Evolutionary conservation across 2,329 filamentous ascomycete species (phyloP).

Genomic region (Aspergillus aculeatus): DNA sequence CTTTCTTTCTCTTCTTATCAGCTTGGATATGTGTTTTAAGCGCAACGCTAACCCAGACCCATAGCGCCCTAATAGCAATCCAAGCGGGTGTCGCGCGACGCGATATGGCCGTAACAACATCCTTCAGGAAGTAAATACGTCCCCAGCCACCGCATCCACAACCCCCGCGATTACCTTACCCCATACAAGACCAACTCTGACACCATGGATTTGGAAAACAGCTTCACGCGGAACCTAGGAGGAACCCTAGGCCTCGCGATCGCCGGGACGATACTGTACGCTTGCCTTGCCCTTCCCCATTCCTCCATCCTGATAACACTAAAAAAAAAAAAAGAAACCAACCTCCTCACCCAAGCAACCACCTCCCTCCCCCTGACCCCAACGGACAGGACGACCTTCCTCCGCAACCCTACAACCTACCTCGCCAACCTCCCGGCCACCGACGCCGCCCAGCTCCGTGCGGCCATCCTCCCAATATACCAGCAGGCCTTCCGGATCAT

Average conservation of each 20-base stretch:
- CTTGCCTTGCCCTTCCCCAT: background rate
- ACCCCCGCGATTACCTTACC: too few relatives aligned
- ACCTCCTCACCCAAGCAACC: constrained; percentile 28
- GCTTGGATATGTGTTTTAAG: too few relatives aligned
- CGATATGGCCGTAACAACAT: constrained; percentile 44
- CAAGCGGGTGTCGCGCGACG: constrained; percentile 41
- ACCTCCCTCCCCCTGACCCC: constrained; percentile 24
- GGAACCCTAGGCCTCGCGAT: constrained; percentile 43
- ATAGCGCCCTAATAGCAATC: constrained; percentile 36
- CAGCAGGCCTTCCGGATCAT: constrained; percentile 41
- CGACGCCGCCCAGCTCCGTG: constrained; percentile 27
- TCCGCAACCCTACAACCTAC: constrained; percentile 32
- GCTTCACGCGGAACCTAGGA: constrained; percentile 44
- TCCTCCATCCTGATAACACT: background rate
- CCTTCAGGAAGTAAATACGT: constrained; percentile 33
- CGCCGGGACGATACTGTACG: constrained; percentile 43
- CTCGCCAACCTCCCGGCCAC: constrained; percentile 26
- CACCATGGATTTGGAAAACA: constrained; percentile 9
- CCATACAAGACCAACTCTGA: too few relatives aligned
- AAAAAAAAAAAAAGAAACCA: constrained; percentile 25
- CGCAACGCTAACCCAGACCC: too few relatives aligned
- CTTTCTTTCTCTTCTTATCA: too few relatives aligned
- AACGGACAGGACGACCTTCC: constrained; percentile 24
- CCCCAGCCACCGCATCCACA: background rate
- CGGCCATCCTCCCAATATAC: constrained; percentile 37